Conservation (phyloP, 306 rosid species). For the Sphenostylis stenocarpa region DNA sequence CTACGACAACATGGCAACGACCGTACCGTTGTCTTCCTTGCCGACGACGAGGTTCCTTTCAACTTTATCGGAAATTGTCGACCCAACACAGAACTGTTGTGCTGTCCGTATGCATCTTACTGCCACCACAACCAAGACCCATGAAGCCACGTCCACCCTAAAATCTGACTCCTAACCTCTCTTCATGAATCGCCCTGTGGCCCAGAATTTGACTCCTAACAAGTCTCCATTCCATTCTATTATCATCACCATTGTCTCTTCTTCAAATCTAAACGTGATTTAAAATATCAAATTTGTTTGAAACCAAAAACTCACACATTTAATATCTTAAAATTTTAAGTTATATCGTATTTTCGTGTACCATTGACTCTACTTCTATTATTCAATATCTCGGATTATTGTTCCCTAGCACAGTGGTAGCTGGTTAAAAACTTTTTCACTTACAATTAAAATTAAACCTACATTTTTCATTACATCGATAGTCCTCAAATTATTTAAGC, state of each 20-base stretch:
- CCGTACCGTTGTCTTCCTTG: neutral
- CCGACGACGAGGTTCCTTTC: neutral
- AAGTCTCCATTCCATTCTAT: neutral
- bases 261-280: too few relatives aligned
- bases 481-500: too few relatives aligned
- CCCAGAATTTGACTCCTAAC: neutral
- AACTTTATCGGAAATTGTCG: constrained; percentile 6
- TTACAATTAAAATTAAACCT: too few relatives aligned
- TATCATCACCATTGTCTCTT: neutral
- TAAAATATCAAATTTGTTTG: too few relatives aligned
- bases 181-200: neutral
- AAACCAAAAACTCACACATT: too few relatives aligned
- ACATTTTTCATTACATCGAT: too few relatives aligned
- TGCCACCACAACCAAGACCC: neutral
- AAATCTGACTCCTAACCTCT: constrained; percentile 4
- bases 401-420: too few relatives aligned
- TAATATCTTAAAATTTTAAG: too few relatives aligned
- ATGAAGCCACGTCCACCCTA: neutral
- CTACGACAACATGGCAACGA: neutral
- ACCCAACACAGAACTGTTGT: neutral
- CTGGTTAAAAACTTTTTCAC: too few relatives aligned
- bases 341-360: too few relatives aligned
- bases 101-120: neutral
- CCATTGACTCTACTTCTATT: too few relatives aligned
- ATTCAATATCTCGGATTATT: too few relatives aligned